Base-by-base conservation (phyloP, 2,329 filamentous ascomycete species). In the Plectosphaerella plurivora region DNA sequence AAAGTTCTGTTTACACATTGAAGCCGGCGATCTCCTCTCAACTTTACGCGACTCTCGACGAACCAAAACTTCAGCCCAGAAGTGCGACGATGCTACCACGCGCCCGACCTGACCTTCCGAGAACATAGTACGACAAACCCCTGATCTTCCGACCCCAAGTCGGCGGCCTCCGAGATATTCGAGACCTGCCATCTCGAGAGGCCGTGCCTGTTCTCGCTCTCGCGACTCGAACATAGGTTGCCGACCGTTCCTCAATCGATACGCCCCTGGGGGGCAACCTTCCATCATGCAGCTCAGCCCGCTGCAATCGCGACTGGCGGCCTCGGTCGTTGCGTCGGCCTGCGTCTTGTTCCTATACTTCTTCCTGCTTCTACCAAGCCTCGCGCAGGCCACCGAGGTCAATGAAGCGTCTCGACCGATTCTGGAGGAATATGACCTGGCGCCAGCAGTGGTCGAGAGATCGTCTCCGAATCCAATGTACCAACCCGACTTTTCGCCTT, bases 261-360 rank as follows among this genome's bases (percentile, higher is more conserved):
- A 59, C 58, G 65, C 66, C 69, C 68, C 64, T 63, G 62, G 68
- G 68, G 75, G 75, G 70, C 70, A 71, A 71, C 68, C 61, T 59
- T 61, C 57, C 64, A 68, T 62, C 58, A 82, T 82, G 79, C 73
- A 85, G 69, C 78, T 86, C 68, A 85, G 80, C 66, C 83, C 81
- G 62, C 73, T 89, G 60, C 88, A 89, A 73, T 87, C 84, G 71
- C 86, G 87, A 65, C 81, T 90, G 63, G 81, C 81, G 64, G 83
- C 85, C 61, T 88, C 86, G 53, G 65, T 87, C 50, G 73, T 80
- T 61, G 82, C 84, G 51, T 81, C 83, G 33, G 69, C 44, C n/a
- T 36, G 12, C 36, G 10, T 41, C 18, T 20, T 49, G 35, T 16
- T 49, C 36, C 20, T 91, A 42, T 87, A 84, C 64, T 70, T 87